phyloP scores from a whole-genome alignment of 2,329 filamentous ascomycete species.

The Stromatinia cepivora region DNA sequence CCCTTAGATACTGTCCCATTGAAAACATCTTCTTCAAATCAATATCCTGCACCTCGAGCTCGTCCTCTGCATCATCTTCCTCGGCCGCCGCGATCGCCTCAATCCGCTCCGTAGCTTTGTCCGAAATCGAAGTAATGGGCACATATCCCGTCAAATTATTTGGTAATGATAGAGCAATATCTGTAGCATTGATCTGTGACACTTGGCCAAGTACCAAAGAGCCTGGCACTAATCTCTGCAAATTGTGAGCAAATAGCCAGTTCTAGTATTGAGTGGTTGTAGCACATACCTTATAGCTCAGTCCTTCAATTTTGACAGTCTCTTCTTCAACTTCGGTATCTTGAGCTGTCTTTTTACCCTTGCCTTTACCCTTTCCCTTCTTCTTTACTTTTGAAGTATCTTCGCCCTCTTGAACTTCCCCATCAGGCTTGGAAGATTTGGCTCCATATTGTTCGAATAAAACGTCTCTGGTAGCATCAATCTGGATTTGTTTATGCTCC shows the following conservation, averaged over 20 bases:
- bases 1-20: slow-evolving; percentile 84
- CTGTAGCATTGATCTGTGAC: slow-evolving; percentile 73
- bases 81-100: slow-evolving; percentile 65
- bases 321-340: slow-evolving; percentile 49
- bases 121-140: slow-evolving; percentile 88
- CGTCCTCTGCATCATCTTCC: slow-evolving; percentile 55
- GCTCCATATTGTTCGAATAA: slow-evolving; percentile 77
- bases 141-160: slow-evolving; percentile 93
- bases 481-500: slow-evolving; percentile 94
- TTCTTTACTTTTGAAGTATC: slow-evolving; percentile 34
- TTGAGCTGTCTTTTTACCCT: slow-evolving; percentile 54
- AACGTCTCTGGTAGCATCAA: slow-evolving; percentile 89
- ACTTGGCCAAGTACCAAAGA: slow-evolving; percentile 87
- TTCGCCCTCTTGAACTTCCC: slow-evolving; percentile 34
- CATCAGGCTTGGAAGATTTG: slow-evolving; percentile 47
- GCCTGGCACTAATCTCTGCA: slow-evolving; percentile 76
- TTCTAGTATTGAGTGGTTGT: not conserved
- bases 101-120: slow-evolving; percentile 72
- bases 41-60: slow-evolving; percentile 59
- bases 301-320: slow-evolving; percentile 73
- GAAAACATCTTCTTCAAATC: slow-evolving; percentile 75
- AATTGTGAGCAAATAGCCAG: slow-evolving; percentile 39
- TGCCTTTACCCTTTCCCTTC: slow-evolving; percentile 56
- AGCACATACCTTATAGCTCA: slow-evolving; percentile 78
- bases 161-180: slow-evolving; percentile 79